Evolutionary conservation across 345 rosid species (phyloP).

Genomic region (Gossypium rotundifolium): DNA sequence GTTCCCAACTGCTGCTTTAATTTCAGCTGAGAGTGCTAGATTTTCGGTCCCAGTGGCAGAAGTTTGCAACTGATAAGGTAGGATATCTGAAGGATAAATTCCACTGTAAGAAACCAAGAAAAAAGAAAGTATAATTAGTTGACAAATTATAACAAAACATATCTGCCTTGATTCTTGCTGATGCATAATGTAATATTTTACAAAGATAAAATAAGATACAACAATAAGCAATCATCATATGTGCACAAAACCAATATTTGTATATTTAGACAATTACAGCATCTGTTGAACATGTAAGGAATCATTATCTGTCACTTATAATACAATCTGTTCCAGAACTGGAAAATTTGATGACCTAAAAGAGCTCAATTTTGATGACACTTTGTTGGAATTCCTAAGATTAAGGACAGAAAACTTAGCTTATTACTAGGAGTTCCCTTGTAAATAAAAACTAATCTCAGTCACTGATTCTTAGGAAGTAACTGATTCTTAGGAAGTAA

Average conservation of each 20-base stretch:
- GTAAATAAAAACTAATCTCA: too few species aligned
- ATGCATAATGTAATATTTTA: neutral
- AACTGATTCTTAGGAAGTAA: too few species aligned
- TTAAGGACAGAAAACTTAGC: too few species aligned
- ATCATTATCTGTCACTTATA: neutral
- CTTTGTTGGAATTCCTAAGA: too few species aligned
- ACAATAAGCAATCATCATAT: neutral
- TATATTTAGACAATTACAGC: neutral
- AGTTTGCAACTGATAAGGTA: constrained; percentile 29
- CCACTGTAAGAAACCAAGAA: constrained; percentile 41
- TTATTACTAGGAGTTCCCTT: too few species aligned
- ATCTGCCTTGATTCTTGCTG: neutral
- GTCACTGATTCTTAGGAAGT: too few species aligned
- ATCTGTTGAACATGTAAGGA: neutral
- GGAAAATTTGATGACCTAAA: neutral
- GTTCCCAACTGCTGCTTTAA: constrained; percentile 27
- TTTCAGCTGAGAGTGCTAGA: constrained; percentile 25
- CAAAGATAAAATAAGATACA: neutral
- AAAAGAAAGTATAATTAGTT: constrained; percentile 9
- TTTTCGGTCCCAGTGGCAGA: constrained; percentile 14
- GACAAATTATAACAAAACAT: neutral
- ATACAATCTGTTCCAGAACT: neutral
- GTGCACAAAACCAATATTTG: neutral
- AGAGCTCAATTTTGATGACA: neutral
- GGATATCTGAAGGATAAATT: constrained; percentile 46